Evolutionary conservation across 192 early-diverging fungal genomes (phyloP).

Genomic region (Lunasporangiospora selenospora): DNA sequence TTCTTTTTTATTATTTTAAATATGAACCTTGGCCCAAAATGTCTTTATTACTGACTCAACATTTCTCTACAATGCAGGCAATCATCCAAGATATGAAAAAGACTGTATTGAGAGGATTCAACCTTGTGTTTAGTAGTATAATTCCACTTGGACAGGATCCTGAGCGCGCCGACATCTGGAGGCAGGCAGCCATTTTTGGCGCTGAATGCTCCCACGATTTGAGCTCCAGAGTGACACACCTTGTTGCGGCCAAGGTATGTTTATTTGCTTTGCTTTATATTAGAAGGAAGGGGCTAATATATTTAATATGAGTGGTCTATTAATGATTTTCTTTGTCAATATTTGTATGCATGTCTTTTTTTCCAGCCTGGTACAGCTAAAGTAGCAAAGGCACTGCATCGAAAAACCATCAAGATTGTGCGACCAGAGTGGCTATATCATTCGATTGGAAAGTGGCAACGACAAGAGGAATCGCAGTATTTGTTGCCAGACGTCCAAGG

Average conservation of each 20-base stretch:
- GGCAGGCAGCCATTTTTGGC: slow-evolving; percentile 81
- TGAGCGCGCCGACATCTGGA: slow-evolving; percentile 80
- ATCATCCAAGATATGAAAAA: slow-evolving; percentile 70
- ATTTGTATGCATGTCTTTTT: slow-evolving; percentile 3
- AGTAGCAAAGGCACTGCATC: slow-evolving; percentile 68
- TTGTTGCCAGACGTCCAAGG: slow-evolving; percentile 32
- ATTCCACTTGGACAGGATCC: slow-evolving; percentile 74
- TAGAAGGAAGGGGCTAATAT: slow-evolving; percentile 6
- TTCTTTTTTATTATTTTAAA: no score
- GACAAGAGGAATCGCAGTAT: slow-evolving; percentile 73
- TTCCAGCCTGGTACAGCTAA: slow-evolving; percentile 74
- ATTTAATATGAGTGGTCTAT: not conserved
- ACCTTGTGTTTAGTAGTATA: slow-evolving; percentile 82
- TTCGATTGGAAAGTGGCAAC: slow-evolving; percentile 72
- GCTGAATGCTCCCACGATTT: slow-evolving; percentile 75
- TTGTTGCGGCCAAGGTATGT: slow-evolving; percentile 88
- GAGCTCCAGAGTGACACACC: slow-evolving; percentile 75
- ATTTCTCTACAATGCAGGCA: no score
- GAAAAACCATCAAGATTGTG: slow-evolving; percentile 55
- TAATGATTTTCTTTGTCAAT: not conserved
- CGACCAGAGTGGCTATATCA: slow-evolving; percentile 75
- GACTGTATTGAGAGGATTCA: slow-evolving; percentile 67
- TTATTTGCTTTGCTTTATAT: no score
- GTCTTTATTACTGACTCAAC: no score
- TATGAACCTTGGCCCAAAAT: slow-evolving; percentile 11